Evolutionary conservation across 2,329 filamentous ascomycete species (phyloP), one percentile per base, ranked within the genome.

Genomic region (Fusarium continuum): DNA sequence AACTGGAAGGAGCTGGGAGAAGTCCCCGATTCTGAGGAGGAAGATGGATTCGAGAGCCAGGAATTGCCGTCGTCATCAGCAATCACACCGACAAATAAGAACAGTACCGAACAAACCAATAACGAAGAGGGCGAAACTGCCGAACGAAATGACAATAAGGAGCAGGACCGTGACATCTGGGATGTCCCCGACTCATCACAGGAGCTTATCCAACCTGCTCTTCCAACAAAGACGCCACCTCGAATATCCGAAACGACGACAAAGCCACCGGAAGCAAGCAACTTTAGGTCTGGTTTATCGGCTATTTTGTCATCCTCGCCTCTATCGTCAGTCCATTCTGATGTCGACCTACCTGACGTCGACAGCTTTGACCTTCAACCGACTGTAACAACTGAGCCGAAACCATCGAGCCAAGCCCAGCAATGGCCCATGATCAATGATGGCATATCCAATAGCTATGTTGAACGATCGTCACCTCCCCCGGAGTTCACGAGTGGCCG

Each of bases 1-100:
- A 78, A 77, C 64, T 83, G 81, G 81, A 82, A 78, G 76, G 78
- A 80, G 67, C 70, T 80, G 72, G 81, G 81, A 68, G 80, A 81
- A 70, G 76, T 83, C 64, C 81, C 81, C 54, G 81, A 83, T 71
- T 83, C 81, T 60, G 81, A 83, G 67, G 81, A 82, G 54, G 80
- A 82, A 41, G 75, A 74, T 63, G 77, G 70, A 49, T 79, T 78
- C 59, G 79, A 81, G 54, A 77, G 72, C 55, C 72, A 78, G 54
- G 66, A 73, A 36, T 35, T 63, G 35, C 58, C 56, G 14, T 45
- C 52, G 10, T 32, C 56, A 17, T 22, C 52, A 23, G 31, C 47
- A n/a, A 46, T 34, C 19, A 34, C 23, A 17, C 35, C 48, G 29
- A 41, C 45, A n/a, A 38, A 38, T 11, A 52, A 60, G 35, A 61